Base-by-base conservation (phyloP, 768 basidiomycete species). In the Phaeotremella skinneri region DNA sequence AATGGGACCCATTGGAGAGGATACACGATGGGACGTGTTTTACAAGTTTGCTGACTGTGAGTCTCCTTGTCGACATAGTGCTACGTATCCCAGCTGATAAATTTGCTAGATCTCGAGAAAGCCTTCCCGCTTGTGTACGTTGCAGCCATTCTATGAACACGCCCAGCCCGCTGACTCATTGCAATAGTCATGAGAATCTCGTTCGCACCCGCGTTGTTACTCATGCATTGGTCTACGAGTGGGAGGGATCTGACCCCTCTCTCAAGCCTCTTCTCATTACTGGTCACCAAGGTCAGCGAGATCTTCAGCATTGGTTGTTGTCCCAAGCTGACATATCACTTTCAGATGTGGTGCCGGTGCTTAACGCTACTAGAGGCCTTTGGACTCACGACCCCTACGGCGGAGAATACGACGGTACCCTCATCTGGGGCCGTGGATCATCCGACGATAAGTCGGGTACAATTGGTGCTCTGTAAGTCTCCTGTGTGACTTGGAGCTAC, bases 141-240 rank as follows among this genome's bases (percentile, higher is more conserved):
- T 21, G 17, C 21, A 16, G 25, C 34, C 4, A 2, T 29, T 31
- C 1, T 16, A 25, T 29, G 7, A 13, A 4, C 25, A 39, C 0
- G 2, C 14, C 20, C 21, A 34, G 32, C 6, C 21, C n/a, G 14
- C 20, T 42, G 48, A 54, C 21, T 55, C 17, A 5, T 14, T 30
- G 26, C 50, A 20, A 13, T 66, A 88, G 86, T 11, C 85, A 88
- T 72, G 49, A 79, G n/a, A 81, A 75, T 7, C 79, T 89, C 43
- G 69, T 79, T 21, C 79, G 87, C 54, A 85, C 84, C 9, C 86
- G 85, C 66, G 84, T 90, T 63, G 87, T 88, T 72, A 87, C 84
- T 0, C 88, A 87, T 66, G 89, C 84, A 0, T 79, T 90, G 20
- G 75, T 88, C 6, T 88, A 83, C 69, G 82, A 84, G 49, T 90